These are phyloP conservation scores for Aspergillus thermomutatus DNA, from an alignment of 2,329 filamentous ascomycete species.

Conservation along the genomic window DNA sequence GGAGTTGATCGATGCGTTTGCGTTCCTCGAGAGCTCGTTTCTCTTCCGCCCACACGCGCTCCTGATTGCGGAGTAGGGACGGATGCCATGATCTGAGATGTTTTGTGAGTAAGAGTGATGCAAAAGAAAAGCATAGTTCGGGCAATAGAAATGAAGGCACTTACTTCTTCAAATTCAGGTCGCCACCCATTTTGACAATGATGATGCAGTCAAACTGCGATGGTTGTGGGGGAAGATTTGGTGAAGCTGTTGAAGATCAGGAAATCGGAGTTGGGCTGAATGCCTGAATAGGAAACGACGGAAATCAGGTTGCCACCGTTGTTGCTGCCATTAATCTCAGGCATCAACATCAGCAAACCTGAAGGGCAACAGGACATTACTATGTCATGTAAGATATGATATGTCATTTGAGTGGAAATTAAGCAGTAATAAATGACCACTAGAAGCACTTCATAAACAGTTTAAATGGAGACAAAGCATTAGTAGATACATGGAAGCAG, in stretches of 20 bases:
- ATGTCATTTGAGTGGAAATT: conserved; percentile 6
- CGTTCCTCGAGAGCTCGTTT: conserved; percentile 90
- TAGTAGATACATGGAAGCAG: conserved; percentile 20
- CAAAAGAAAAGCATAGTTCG: background rate
- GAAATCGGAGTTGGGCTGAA: background rate
- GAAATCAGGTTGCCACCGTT: background rate
- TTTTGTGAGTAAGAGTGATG: background rate
- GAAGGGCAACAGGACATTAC: conserved; percentile 6
- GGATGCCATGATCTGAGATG: conserved; percentile 77
- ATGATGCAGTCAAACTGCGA: background rate
- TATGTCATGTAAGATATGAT: conserved; percentile 1
- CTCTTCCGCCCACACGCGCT: conserved; percentile 85
- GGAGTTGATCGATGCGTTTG: conserved; percentile 85
- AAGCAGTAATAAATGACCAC: background rate
- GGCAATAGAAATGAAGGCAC: background rate
- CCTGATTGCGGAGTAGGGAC: conserved; percentile 83
- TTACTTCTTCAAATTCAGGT: conserved; percentile 88
- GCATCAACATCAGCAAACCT: background rate
- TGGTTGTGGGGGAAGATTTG: background rate
- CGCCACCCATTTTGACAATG: conserved; percentile 72
- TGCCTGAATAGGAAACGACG: background rate
- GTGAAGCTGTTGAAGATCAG: background rate
- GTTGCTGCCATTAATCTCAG: background rate
- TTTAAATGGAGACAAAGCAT: conserved; percentile 2
- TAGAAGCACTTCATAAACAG: background rate